Percentiles rank a stretch among this genome's conserved stretches.
phyloP scores from a whole-genome alignment of 2,329 filamentous ascomycete genomes.

The Magnaporthiopsis poae region DNA sequence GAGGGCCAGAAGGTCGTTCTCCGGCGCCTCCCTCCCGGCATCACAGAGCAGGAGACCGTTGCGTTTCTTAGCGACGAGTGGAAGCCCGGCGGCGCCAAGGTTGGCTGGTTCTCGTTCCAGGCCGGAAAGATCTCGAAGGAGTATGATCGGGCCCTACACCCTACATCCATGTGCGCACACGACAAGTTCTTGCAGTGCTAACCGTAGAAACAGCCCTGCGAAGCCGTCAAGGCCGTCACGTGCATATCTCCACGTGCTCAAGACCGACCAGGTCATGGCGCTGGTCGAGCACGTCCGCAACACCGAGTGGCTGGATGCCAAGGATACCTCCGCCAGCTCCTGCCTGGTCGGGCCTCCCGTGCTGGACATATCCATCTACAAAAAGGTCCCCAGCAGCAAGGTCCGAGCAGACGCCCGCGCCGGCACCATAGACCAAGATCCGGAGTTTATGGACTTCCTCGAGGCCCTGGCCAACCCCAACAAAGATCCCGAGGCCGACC shows the following conservation, averaged over 20 bases:
- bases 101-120: conserved; percentile 69
- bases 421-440: conserved; percentile 91
- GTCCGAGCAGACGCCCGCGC: conserved; percentile 72
- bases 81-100: conserved; percentile 68
- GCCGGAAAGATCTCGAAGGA: conserved; percentile 69
- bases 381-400: conserved; percentile 67
- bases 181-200: neutral
- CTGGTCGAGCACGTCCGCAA: conserved; percentile 63
- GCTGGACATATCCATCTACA: conserved; percentile 74
- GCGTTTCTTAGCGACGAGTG: conserved; percentile 66
- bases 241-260: conserved; percentile 74
- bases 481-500: conserved; percentile 38
- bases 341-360: conserved; percentile 68
- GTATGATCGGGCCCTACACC: conserved; percentile 38
- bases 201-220: conserved; percentile 48
- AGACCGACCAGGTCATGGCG: conserved; percentile 53
- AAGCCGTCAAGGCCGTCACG: conserved; percentile 74
- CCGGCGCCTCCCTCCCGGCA: conserved; percentile 72
- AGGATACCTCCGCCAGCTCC: conserved; percentile 61
- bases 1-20: conserved; percentile 75
- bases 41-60: conserved; percentile 72
- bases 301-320: conserved; percentile 69
- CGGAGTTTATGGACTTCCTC: conserved; percentile 89
- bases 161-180: neutral
- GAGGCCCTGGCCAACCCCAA: conserved; percentile 69